Percentiles rank a stretch among this genome's conserved stretches.
These are phyloP conservation scores for Suillus hirtellus DNA, from an alignment of 768 basidiomycete genomes.

Conservation along the genomic window DNA sequence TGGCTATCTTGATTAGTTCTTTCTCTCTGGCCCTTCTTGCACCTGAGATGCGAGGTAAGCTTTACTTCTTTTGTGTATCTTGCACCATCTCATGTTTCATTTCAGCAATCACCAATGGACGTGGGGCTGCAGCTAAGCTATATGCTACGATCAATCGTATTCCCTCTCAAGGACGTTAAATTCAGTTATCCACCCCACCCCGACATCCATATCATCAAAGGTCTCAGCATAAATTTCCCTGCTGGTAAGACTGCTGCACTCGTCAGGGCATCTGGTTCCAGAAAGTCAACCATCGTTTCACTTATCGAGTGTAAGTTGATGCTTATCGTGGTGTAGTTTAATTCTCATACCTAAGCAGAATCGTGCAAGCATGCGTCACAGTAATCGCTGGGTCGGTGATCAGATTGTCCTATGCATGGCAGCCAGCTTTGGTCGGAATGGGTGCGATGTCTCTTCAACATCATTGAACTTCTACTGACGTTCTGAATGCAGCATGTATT, in stretches of 20 bases:
- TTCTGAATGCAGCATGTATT: constrained; percentile 51
- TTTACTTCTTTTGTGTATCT: background rate
- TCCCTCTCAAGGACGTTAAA: constrained; percentile 70
- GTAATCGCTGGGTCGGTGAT: constrained; percentile 70
- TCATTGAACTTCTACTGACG: background rate
- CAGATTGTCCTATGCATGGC: constrained; percentile 77
- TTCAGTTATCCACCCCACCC: constrained; percentile 91
- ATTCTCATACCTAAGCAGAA: constrained; percentile 38
- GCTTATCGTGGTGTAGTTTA: background rate
- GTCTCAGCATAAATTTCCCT: constrained; percentile 61
- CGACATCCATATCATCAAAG: constrained; percentile 76
- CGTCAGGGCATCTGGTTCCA: constrained; percentile 79
- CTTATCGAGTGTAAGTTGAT: constrained; percentile 66
- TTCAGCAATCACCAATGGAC: constrained; percentile 71
- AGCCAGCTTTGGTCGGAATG: constrained; percentile 79
- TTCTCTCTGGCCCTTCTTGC: constrained; percentile 85
- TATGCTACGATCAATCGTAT: constrained; percentile 86
- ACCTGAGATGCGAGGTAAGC: constrained; percentile 81
- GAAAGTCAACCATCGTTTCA: constrained; percentile 75
- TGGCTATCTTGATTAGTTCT: constrained; percentile 86
- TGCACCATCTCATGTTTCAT: constrained; percentile 7
- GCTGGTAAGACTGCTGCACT: constrained; percentile 79
- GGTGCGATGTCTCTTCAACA: constrained; percentile 40
- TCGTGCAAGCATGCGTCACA: constrained; percentile 77
- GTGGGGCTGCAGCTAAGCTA: constrained; percentile 87